Evolutionary conservation across 2,329 filamentous ascomycete species (phyloP).

Genomic region (Aspergillus sp.): DNA sequence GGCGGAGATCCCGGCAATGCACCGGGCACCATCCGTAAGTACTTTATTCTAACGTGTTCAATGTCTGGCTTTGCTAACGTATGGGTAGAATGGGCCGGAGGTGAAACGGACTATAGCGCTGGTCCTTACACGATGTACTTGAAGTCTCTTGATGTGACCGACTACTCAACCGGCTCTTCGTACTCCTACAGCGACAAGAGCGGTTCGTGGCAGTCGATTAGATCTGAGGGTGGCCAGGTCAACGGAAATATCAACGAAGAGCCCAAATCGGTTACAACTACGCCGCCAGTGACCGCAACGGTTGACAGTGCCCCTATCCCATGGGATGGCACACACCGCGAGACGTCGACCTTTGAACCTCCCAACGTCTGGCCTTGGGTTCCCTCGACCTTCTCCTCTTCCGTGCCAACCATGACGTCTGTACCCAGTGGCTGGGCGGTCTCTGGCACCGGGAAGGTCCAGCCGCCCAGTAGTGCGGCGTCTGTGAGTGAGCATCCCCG

Average conservation of each 20-base stretch:
- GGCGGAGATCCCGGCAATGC: conserved; percentile 77
- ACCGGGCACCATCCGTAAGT: conserved; percentile 62
- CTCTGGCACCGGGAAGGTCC: conserved; percentile 66
- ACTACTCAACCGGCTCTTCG: conserved; percentile 84
- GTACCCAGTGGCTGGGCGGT: conserved; percentile 77
- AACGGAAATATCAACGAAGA: conserved; percentile 50
- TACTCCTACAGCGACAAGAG: conserved; percentile 74
- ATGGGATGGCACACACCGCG: conserved; percentile 44
- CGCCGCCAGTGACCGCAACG: conserved; percentile 55
- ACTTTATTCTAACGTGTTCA: no score
- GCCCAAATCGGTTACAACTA: conserved; percentile 36
- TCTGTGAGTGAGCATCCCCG: conserved; percentile 52
- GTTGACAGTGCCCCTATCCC: conserved; percentile 57
- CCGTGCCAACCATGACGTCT: conserved; percentile 37
- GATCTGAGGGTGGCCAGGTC: conserved; percentile 66
- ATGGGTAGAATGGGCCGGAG: conserved; percentile 65
- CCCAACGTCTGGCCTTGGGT: conserved; percentile 63
- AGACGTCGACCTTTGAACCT: conserved; percentile 41
- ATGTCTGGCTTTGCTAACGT: no score
- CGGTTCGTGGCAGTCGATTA: conserved; percentile 74
- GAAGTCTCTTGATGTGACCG: conserved; percentile 63
- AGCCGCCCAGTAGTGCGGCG: conserved; percentile 60
- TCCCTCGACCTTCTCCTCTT: conserved; percentile 42
- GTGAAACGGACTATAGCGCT: conserved; percentile 69
- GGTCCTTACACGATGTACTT: conserved; percentile 85